A percentile compares a stretch with the other conserved stretches of the same genome.
Conservation (phyloP, 345 rosid genomes). For the Acer negundo region DNA sequence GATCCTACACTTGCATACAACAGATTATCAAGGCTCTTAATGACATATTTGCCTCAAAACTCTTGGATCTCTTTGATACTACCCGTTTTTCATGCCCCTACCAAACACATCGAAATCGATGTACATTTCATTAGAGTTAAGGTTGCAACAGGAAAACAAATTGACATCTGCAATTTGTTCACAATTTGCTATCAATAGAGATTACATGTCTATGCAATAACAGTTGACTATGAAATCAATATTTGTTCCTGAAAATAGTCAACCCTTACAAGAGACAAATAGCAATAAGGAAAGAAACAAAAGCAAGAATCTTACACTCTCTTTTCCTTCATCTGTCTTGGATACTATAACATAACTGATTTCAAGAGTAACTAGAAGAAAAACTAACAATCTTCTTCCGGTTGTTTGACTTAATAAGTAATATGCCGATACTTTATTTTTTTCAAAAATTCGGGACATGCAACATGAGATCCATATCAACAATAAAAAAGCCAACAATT, state of each 20-base stretch:
- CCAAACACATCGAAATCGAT: too few species aligned
- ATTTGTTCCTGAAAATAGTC: background rate
- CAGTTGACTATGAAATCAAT: background rate
- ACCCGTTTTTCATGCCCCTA: too few species aligned
- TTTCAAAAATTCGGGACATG: background rate
- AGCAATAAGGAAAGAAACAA: background rate
- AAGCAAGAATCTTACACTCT: background rate
- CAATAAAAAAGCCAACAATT: too few species aligned
- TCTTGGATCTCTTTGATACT: too few species aligned
- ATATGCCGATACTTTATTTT: background rate
- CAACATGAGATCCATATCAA: too few species aligned
- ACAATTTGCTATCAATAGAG: background rate
- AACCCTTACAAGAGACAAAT: background rate
- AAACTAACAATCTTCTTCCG: background rate
- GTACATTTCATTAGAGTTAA: too few species aligned
- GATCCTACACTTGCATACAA: too few species aligned
- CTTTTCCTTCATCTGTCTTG: background rate
- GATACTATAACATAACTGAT: background rate
- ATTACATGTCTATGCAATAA: background rate
- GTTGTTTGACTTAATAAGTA: conserved; percentile 1
- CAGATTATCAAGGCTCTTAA: too few species aligned
- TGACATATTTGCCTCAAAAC: too few species aligned
- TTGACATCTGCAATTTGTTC: too few species aligned
- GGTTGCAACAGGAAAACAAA: too few species aligned
- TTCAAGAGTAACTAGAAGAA: background rate